Conservation (phyloP, 164 flowering plant genomes). For the Amborella trichopoda region DNA sequence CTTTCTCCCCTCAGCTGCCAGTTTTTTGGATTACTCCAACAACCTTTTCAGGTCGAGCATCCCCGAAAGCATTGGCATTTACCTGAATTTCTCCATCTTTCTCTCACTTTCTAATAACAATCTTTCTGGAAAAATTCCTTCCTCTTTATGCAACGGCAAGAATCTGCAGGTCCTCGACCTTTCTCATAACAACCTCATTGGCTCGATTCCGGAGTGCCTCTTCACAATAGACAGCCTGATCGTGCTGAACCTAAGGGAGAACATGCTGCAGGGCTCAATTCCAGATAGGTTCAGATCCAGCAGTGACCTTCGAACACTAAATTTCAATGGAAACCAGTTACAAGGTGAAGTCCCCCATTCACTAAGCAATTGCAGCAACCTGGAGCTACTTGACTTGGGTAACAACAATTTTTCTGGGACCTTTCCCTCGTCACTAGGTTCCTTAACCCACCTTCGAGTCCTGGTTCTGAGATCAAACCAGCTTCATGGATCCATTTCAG, state of each 20-base stretch:
- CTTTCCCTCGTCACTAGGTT: constrained; percentile 40
- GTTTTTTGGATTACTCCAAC: constrained; percentile 33
- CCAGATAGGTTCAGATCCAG: constrained; percentile 13
- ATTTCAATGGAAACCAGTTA: constrained; percentile 33
- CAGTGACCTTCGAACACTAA: constrained; percentile 27
- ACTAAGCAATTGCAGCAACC: constrained; percentile 26
- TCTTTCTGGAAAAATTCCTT: constrained; percentile 11
- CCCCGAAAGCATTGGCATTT: constrained; percentile 13
- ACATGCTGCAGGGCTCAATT: constrained; percentile 28
- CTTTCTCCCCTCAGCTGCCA: constrained; percentile 9
- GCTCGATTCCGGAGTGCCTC: constrained; percentile 37
- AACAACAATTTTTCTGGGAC: constrained; percentile 30
- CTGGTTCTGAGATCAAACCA: constrained; percentile 42
- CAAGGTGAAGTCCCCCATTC: constrained; percentile 40
- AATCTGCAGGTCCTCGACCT: constrained; percentile 37
- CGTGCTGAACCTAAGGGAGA: constrained; percentile 35
- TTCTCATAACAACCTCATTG: constrained; percentile 32
- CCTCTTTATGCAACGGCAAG: constrained; percentile 31
- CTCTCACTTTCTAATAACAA: constrained; percentile 25
- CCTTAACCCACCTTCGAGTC: constrained; percentile 26
- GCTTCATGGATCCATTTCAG: constrained; percentile 27
- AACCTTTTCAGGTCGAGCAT: constrained; percentile 25
- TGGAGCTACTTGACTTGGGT: constrained; percentile 53
- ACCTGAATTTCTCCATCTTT: constrained; percentile 4
- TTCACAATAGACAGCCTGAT: constrained; percentile 3